Evolutionary conservation across 2,329 filamentous ascomycete genomes (phyloP), one percentile per base, ranked within the genome.

Genomic region (Fusarium sp.): DNA sequence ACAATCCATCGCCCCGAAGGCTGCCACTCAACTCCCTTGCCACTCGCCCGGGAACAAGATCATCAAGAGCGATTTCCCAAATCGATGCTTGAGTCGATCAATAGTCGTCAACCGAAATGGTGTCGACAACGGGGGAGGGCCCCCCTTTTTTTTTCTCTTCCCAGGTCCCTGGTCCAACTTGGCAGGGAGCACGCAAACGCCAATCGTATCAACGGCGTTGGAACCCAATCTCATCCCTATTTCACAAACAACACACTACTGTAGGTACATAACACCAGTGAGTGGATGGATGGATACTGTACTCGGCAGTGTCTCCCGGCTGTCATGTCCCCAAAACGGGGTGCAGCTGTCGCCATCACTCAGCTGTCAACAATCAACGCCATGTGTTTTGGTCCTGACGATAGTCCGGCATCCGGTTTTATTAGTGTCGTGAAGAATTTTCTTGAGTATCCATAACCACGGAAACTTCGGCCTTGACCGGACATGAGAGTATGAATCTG

Each of bases 1-100:
- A n/a, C 46, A 62, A 55, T 42, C 35, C 60, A 31, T 62, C 60
- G 33, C 60, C 24, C 44, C 33, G 60, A 62, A 33, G 31, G 29
- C 58, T 60, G 9, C 27, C 55, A 40, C 35, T 58, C n/a, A 49
- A 38, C 44, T 62, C 29, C 31, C 60, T 62, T 17, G 60, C 60
- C 60, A 40, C 33, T 62, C 46, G 60, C 24, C 60, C 46, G 46
- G 46, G 38, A 55, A 33, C 46, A 31, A 29, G 44, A 36, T 60
- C 27, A 62, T 62, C 60, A 46, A 62, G 24, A 55, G 29, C 33
- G 46, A 40, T 53, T 55, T 40, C 33, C 60, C 42, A 51, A 62
- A 40, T 62, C 35, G 33, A 53, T 31, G 1, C 35, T 62, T 33
- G 46, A 36, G 46, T 51, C 24, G 24, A 24, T 22, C 22, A 55